Conservation (phyloP, 2,329 filamentous ascomycete genomes). For the Talaromyces sp. region DNA sequence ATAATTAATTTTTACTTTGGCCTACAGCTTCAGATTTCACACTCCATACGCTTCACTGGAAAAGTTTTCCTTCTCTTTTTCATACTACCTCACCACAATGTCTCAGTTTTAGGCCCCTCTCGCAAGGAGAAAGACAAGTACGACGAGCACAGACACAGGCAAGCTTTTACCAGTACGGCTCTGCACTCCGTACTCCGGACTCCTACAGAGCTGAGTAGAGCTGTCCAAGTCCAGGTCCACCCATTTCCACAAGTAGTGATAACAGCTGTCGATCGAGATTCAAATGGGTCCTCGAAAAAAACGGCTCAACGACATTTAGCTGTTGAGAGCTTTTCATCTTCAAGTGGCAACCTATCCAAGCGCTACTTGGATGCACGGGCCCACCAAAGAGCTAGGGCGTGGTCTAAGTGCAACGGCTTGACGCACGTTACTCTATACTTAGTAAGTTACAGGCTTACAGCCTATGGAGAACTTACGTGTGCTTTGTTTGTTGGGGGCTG, state of each 20-base stretch:
- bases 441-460: neutral
- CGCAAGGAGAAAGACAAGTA: neutral
- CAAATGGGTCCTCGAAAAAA: neutral
- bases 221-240: neutral
- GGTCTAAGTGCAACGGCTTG: neutral
- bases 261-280: conserved; percentile 11
- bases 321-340: neutral
- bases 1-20: neutral
- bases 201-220: neutral
- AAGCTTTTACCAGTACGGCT: neutral
- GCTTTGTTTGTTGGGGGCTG: neutral
- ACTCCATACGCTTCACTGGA: neutral
- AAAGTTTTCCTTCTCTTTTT: neutral
- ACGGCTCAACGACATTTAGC: conserved; percentile 5
- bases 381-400: neutral
- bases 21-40: neutral
- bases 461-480: neutral
- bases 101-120: neutral
- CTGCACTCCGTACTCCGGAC: neutral
- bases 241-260: conserved; percentile 5
- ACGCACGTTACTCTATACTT: neutral
- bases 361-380: neutral
- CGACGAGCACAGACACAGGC: neutral
- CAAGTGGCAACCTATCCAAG: neutral
- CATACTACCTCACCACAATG: neutral